Evolutionary conservation across 2,329 filamentous ascomycete genomes (phyloP), one percentile per base, ranked within the genome.

Genomic region (Simplicillium sp.): DNA sequence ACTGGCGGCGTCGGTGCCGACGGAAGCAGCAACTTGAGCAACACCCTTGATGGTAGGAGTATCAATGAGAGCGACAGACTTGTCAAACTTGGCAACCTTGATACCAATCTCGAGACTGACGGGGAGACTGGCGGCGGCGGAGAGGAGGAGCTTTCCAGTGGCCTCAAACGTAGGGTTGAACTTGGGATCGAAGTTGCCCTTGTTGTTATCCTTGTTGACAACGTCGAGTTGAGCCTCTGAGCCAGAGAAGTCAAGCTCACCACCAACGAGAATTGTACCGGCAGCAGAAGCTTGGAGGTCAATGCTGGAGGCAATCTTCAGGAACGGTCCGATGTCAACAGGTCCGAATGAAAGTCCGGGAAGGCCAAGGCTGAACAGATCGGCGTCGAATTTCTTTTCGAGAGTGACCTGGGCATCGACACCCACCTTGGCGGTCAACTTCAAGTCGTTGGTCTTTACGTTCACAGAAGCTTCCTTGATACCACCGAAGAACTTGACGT

Each of bases 131-230:
- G 59, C 48, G 20, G 44, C 39, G 3, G 54, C 56, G 3, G 51
- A 46, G 9, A 55, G 36, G 34, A 38, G 44, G 16, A 59, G 20
- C 11, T 54, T 41, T 12, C 57, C 57, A 12, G 50, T 40, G 7
- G 51, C 55, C 35, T 60, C 47, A 33, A 60, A 46, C 3, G 51
- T 38, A 2, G 55, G 56, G 42, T 49, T 52, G 42, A 59, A 54
- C 37, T 54, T 50, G 4, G 57, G 57, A 3, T 47, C 41, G 47
- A 51, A 56, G 37, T 40, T 39, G 8, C 45, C 41, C 28, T 43
- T 44, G 40, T 42, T 55, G 11, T 47, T 44, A 13, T 28, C 37
- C 2, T 45, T 36, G 34, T 54, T 43, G 18, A 54, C 45, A 18
- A 57, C 43, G 42, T 57, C 50, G 18, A 57, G 44, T 11, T 46